phyloP scores from a whole-genome alignment of 192 early-diverging fungal genomes.

The Coemansia biformis region DNA sequence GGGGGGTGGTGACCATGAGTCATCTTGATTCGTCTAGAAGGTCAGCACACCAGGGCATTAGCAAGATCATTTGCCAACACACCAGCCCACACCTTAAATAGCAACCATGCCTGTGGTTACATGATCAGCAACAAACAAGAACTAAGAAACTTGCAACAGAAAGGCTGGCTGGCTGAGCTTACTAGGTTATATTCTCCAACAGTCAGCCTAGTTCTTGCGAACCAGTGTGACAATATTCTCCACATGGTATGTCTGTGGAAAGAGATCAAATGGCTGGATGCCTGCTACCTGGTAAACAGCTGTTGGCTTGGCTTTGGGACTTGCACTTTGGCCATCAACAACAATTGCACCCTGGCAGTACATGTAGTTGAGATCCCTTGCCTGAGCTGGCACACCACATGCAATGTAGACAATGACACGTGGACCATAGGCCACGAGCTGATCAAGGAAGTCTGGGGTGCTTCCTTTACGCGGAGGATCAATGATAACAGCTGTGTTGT shows the following conservation, averaged over 20 bases:
- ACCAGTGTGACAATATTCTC: slow-evolving; percentile 64
- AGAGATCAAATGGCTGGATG: slow-evolving; percentile 68
- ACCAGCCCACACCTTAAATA: too few relatives aligned
- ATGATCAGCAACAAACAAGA: too few relatives aligned
- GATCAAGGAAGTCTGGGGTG: slow-evolving; percentile 58
- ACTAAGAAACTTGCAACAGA: too few relatives aligned
- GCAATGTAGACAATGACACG: slow-evolving; percentile 66
- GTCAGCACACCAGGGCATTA: too few relatives aligned
- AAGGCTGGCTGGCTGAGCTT: too few relatives aligned
- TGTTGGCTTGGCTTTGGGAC: slow-evolving; percentile 22
- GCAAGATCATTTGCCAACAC: too few relatives aligned
- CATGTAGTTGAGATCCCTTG: slow-evolving; percentile 55
- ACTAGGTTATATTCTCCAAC: too few relatives aligned
- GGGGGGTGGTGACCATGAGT: too few relatives aligned
- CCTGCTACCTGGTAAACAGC: slow-evolving; percentile 55
- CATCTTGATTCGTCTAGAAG: too few relatives aligned
- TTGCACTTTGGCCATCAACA: slow-evolving; percentile 16
- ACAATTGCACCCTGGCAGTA: slow-evolving; percentile 39
- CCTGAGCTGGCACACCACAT: slow-evolving; percentile 62
- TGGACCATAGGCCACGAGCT: slow-evolving; percentile 62
- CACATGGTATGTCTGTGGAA: slow-evolving; percentile 65
- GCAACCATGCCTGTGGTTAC: too few relatives aligned
- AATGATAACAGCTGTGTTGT: slow-evolving; percentile 61
- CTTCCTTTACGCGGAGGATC: slow-evolving; percentile 69
- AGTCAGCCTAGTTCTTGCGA: slow-evolving; percentile 25